phyloP scores from a whole-genome alignment of 2,329 filamentous ascomycete genomes.

The Monosporascus sp. region DNA sequence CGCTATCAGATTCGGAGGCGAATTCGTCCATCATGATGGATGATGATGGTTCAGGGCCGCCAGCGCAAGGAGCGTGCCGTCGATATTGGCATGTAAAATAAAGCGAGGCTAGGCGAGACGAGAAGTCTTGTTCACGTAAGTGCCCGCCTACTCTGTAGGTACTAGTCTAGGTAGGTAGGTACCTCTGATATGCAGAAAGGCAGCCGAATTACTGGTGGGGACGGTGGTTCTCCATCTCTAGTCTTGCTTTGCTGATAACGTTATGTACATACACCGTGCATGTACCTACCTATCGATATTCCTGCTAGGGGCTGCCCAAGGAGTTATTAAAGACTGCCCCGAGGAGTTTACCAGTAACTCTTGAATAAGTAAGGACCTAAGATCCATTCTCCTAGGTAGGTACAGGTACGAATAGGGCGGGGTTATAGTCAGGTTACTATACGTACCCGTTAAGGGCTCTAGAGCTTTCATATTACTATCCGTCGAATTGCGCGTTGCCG shows the following conservation, averaged over 20 bases:
- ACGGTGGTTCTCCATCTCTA: not conserved
- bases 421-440: too few species aligned
- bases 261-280: too few species aligned
- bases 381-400: not conserved
- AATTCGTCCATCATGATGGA: slow-evolving; percentile 80
- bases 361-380: not conserved
- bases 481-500: too few species aligned
- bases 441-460: too few species aligned
- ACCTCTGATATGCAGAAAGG: not conserved
- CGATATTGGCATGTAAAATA: too few species aligned
- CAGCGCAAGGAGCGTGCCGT: too few species aligned
- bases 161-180: not conserved
- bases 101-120: too few species aligned
- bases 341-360: not conserved
- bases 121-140: too few species aligned
- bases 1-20: slow-evolving; percentile 94
- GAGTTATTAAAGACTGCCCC: not conserved
- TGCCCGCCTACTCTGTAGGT: not conserved
- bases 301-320: too few species aligned
- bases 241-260: too few species aligned
- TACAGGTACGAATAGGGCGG: not conserved
- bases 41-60: not conserved
- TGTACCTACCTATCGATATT: too few species aligned
- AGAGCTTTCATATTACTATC: too few species aligned
- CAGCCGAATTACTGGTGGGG: not conserved